phyloP scores from a whole-genome alignment of 257 asterid species.

The Handroanthus guayacan region DNA sequence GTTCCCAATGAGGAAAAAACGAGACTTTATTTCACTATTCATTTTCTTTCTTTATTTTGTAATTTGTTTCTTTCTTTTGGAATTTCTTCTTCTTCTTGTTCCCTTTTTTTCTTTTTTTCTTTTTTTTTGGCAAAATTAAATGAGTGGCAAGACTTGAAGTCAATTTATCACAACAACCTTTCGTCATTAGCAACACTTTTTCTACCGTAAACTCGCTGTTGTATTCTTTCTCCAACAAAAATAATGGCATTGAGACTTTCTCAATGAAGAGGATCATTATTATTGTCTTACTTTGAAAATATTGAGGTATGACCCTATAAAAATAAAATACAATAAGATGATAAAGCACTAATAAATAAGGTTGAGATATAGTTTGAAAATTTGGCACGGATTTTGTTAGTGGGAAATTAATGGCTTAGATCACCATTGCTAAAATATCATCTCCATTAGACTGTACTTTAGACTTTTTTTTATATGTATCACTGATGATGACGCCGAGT shows the following conservation, averaged over 20 bases:
- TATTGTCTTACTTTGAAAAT: conserved; percentile 6
- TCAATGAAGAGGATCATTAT: conserved; percentile 8
- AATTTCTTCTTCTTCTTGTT: not conserved
- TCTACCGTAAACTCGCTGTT: no score
- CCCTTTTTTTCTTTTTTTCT: not conserved
- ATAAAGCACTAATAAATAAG: not conserved
- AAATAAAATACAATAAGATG: not conserved
- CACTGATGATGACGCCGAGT: no score
- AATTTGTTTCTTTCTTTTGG: no score
- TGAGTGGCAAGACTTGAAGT: not conserved
- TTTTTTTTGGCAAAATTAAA: not conserved
- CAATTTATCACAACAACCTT: not conserved
- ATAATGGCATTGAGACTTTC: not conserved
- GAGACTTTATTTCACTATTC: no score
- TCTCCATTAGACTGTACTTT: not conserved
- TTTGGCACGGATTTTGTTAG: not conserved
- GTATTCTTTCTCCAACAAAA: not conserved
- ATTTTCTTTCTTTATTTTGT: no score
- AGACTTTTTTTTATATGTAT: not conserved
- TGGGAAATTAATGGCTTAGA: not conserved
- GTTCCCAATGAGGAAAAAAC: no score
- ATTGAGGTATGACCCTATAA: not conserved
- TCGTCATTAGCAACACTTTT: no score
- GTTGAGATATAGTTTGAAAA: not conserved
- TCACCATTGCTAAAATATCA: no score